phyloP scores from a whole-genome alignment of 164 flowering plant genomes.

The Berberis vulgaris region DNA sequence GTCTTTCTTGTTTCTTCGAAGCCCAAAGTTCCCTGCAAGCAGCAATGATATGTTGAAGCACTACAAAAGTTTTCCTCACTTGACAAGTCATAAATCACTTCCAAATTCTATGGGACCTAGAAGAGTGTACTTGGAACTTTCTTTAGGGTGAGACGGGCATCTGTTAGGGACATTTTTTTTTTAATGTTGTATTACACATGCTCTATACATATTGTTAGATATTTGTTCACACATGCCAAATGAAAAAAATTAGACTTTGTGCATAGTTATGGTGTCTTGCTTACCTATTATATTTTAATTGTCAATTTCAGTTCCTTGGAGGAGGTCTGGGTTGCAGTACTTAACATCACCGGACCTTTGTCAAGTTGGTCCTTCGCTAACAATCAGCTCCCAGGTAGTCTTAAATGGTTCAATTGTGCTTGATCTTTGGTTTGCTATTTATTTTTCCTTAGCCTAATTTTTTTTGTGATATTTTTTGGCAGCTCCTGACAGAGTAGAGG shows the following conservation, averaged over 20 bases:
- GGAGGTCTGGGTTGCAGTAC: conserved; percentile 92
- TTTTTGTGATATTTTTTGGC: conserved; percentile 17
- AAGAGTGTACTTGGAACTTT: conserved; percentile 66
- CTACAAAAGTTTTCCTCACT: conserved; percentile 43
- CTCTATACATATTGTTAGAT: too few relatives aligned
- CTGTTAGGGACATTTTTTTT: too few relatives aligned
- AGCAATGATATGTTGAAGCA: conserved; percentile 44
- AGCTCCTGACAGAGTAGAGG: conserved; percentile 56
- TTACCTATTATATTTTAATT: conserved; percentile 9
- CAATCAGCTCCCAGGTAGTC: conserved; percentile 55
- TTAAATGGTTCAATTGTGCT: conserved; percentile 1
- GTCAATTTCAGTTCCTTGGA: conserved; percentile 56
- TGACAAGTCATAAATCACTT: conserved; percentile 34
- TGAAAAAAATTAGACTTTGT: too few relatives aligned
- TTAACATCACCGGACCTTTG: conserved; percentile 91
- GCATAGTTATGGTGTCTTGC: too few relatives aligned
- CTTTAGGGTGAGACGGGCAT: conserved; percentile 44
- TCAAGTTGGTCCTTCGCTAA: conserved; percentile 92
- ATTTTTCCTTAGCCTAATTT: not conserved
- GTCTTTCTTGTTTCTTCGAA: conserved; percentile 52
- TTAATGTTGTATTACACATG: too few relatives aligned
- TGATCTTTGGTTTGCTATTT: not conserved
- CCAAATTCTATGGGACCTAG: conserved; percentile 35
- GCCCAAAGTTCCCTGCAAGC: conserved; percentile 61
- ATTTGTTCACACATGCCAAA: too few relatives aligned